Conservation (phyloP, 805 yeast genomes). For the Metschnikowia similis region DNA sequence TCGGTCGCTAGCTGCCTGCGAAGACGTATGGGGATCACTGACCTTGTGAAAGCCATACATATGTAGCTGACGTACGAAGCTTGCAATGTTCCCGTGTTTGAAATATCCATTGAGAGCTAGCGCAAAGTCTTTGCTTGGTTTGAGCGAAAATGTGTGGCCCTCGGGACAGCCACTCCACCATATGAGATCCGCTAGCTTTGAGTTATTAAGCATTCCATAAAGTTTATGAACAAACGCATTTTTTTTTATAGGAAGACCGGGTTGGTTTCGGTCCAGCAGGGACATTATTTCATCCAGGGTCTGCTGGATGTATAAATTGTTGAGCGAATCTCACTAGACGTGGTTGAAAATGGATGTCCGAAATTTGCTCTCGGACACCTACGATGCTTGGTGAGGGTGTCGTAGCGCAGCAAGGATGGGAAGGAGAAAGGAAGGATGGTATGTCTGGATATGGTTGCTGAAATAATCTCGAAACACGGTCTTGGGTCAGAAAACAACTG, state of each 20-base stretch:
- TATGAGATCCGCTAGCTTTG: slow-evolving; percentile 31
- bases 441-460: background rate
- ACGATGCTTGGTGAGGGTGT: background rate
- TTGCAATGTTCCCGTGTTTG: slow-evolving; percentile 90
- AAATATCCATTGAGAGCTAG: slow-evolving; percentile 65
- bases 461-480: background rate
- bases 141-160: slow-evolving; percentile 57
- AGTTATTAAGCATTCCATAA: slow-evolving; percentile 37
- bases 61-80: slow-evolving; percentile 89
- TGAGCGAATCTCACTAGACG: background rate
- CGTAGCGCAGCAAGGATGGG: background rate
- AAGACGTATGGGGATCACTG: slow-evolving; percentile 34
- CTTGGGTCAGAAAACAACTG: background rate
- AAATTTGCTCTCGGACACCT: background rate
- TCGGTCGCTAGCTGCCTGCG: slow-evolving; percentile 11
- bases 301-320: background rate
- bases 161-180: slow-evolving; percentile 44
- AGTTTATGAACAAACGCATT: slow-evolving; percentile 56
- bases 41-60: slow-evolving; percentile 96
- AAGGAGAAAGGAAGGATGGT: background rate
- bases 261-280: slow-evolving; percentile 12
- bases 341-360: background rate
- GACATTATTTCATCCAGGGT: background rate
- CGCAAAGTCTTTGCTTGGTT: slow-evolving; percentile 62
- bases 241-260: slow-evolving; percentile 38